These are phyloP conservation scores for Fusarium foetens DNA, from an alignment of 2,329 filamentous ascomycete genomes.

Conservation along the genomic window DNA sequence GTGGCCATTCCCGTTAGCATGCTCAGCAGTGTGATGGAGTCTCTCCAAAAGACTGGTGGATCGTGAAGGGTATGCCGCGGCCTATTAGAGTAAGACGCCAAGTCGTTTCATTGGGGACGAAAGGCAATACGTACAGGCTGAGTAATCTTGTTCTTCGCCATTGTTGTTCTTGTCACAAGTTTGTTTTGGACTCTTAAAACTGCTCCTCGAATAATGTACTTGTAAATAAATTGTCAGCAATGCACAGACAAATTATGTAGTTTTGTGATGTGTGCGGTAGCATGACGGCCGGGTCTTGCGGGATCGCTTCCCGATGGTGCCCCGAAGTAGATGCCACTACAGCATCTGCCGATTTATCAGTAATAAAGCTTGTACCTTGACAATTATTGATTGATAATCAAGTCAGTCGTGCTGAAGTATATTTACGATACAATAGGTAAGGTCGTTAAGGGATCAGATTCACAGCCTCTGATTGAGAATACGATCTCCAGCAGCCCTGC, in stretches of 20 bases:
- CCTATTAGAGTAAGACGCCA: neutral
- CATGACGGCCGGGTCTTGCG: neutral
- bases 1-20: neutral
- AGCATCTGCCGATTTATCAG: neutral
- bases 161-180: neutral
- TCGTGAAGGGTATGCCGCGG: neutral
- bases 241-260: neutral
- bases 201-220: neutral
- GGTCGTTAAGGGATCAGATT: neutral
- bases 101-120: neutral
- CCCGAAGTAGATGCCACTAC: neutral
- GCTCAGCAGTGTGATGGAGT: neutral
- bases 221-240: neutral
- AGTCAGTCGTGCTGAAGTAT: fast-evolving
- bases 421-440: neutral
- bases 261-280: neutral
- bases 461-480: neutral
- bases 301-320: neutral
- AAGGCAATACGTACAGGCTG: neutral
- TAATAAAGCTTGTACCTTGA: neutral
- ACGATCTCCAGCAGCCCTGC: fast-evolving
- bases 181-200: fast-evolving
- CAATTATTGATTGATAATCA: neutral
- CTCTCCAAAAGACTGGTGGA: neutral
- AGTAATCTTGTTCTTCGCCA: neutral